Percentiles rank a stretch among this genome's conserved stretches.
Conservation (phyloP, 2,329 filamentous ascomycete genomes). For the Microthyrium microscopicum region DNA sequence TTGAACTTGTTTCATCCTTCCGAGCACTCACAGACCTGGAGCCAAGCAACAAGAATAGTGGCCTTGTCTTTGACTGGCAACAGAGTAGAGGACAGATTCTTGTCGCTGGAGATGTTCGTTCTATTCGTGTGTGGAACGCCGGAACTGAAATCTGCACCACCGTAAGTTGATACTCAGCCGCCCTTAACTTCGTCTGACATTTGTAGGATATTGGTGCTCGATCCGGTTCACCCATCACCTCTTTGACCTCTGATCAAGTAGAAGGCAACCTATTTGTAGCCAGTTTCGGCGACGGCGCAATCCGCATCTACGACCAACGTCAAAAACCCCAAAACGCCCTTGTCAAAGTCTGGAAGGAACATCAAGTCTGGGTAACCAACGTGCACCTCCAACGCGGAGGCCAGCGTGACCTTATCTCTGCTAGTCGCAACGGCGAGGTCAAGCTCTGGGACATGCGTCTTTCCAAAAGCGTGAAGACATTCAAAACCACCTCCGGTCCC, state of each 20-base stretch:
- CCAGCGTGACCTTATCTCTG: constrained; percentile 76
- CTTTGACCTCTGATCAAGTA: constrained; percentile 91
- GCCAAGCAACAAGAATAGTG: constrained; percentile 83
- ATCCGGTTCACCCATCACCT: constrained; percentile 89
- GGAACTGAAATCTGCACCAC: constrained; percentile 81
- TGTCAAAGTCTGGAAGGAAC: constrained; percentile 94
- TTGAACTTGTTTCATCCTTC: constrained; percentile 81
- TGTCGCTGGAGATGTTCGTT: constrained; percentile 90
- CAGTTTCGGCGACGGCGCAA: constrained; percentile 87
- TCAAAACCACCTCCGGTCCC: constrained; percentile 61
- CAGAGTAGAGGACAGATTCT: constrained; percentile 89
- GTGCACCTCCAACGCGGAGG: constrained; percentile 95
- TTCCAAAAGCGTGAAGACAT: constrained; percentile 57
- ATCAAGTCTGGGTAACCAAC: constrained; percentile 87
- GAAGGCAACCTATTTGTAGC: constrained; percentile 92
- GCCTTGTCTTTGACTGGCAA: constrained; percentile 97
- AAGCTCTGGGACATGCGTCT: constrained; percentile 92
- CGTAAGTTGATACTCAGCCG: constrained; percentile 21
- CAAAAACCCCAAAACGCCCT: constrained; percentile 72
- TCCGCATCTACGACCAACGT: constrained; percentile 86
- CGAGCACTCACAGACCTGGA: constrained; percentile 86
- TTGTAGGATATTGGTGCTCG: constrained; percentile 72
- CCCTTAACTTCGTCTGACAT: not conserved
- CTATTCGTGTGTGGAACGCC: constrained; percentile 93
- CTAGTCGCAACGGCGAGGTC: constrained; percentile 82